phyloP scores from a whole-genome alignment of 495 filamentous ascomycete species.

The Cudoniella acicularis region DNA sequence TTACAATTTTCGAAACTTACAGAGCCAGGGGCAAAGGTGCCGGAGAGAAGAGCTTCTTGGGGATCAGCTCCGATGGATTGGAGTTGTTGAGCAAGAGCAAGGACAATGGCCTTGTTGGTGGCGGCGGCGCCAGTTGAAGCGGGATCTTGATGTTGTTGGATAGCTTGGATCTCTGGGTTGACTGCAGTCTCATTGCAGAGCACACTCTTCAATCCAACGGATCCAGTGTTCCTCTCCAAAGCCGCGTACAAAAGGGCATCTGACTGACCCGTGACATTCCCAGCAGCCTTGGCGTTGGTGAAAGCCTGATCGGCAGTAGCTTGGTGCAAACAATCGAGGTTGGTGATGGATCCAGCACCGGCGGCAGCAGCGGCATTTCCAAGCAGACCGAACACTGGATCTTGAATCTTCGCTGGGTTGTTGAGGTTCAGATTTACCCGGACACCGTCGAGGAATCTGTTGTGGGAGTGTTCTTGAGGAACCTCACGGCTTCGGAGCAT shows the following conservation, averaged over 20 bases:
- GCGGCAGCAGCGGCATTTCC: constrained; percentile 55
- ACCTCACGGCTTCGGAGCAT: constrained; percentile 34
- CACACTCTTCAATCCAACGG: constrained; percentile 50
- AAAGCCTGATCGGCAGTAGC: constrained; percentile 66
- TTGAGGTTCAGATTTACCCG: constrained; percentile 46
- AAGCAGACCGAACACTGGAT: constrained; percentile 61
- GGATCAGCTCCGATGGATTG: constrained; percentile 56
- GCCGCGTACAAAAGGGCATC: constrained; percentile 59
- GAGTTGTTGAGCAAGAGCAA: constrained; percentile 51
- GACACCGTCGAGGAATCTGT: constrained; percentile 45
- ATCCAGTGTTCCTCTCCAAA: constrained; percentile 59
- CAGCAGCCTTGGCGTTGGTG: constrained; percentile 62
- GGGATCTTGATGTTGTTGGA: constrained; percentile 65
- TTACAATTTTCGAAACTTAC: constrained; percentile 25
- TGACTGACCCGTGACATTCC: constrained; percentile 51
- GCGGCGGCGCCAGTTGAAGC: constrained; percentile 46
- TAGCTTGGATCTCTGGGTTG: constrained; percentile 64
- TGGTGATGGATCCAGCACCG: constrained; percentile 53
- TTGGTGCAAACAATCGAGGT: constrained; percentile 64
- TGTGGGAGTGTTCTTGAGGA: constrained; percentile 58
- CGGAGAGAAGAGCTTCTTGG: constrained; percentile 47
- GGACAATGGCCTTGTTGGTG: constrained; percentile 51
- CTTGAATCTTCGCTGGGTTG: constrained; percentile 57
- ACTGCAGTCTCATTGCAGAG: constrained; percentile 52
- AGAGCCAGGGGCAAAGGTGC: constrained; percentile 57